Conservation (phyloP, 257 asterid genomes). For the Solanum peruvianum region DNA sequence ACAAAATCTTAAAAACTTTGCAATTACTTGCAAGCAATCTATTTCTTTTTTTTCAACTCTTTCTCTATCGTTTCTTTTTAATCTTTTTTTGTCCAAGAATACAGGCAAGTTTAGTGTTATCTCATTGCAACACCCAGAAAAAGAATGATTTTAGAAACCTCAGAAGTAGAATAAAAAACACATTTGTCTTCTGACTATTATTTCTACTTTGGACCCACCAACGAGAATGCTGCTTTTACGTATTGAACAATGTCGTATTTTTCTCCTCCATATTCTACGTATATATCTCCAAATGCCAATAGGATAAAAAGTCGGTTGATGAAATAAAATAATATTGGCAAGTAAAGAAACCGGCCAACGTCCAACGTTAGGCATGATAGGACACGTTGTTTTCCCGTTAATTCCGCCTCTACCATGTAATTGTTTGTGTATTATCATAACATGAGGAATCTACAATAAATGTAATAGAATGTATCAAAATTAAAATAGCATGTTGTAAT, state of each 20-base stretch:
- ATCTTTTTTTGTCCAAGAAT: not conserved
- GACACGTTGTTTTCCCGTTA: constrained; percentile 1
- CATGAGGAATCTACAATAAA: not conserved
- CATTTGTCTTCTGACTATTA: not conserved
- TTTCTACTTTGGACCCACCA: not conserved
- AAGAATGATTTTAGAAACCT: not conserved
- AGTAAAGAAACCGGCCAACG: constrained; percentile 17
- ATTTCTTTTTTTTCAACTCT: not conserved
- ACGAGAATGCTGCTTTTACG: constrained; percentile 8
- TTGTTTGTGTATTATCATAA: not conserved
- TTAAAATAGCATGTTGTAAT: not conserved
- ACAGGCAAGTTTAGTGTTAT: constrained; percentile 2
- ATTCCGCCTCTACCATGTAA: constrained; percentile 5
- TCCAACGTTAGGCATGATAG: constrained; percentile 15
- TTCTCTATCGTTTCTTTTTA: not conserved
- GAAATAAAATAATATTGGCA: not conserved
- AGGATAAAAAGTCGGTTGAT: constrained; percentile 17
- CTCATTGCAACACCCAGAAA: not conserved
- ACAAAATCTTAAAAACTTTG: not conserved
- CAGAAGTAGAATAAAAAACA: not conserved
- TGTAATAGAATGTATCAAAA: not conserved
- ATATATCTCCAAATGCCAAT: not conserved
- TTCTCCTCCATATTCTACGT: not conserved
- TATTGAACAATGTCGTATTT: constrained; percentile 5
- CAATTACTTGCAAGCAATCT: constrained; percentile 9